Percentiles rank a stretch among this genome's conserved stretches.
Conservation (phyloP, 192 early-diverging fungal species). For the Kappamyces sp. region DNA sequence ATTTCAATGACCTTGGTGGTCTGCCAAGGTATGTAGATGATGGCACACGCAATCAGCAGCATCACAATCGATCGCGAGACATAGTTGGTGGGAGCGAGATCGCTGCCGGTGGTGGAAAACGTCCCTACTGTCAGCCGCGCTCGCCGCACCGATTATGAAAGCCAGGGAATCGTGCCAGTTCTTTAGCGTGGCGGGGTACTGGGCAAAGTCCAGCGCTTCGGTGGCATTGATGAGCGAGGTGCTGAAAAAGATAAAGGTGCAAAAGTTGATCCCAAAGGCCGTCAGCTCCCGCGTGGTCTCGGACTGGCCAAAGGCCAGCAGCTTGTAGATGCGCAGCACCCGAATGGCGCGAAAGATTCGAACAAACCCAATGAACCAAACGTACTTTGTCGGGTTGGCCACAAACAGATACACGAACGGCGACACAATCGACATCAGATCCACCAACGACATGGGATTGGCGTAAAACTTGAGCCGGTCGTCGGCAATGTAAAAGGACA, state of each 20-base stretch:
- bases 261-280: conserved; percentile 37
- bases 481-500: conserved; percentile 48
- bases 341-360: conserved; percentile 44
- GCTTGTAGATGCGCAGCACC: conserved; percentile 43
- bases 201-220: conserved; percentile 30
- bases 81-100: conserved; percentile 40
- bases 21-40: conserved; percentile 47
- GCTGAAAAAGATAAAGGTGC: conserved; percentile 49
- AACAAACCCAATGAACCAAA: conserved; percentile 52
- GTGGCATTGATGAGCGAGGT: conserved; percentile 49
- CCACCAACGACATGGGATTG: conserved; percentile 37
- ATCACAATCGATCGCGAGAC: conserved; percentile 46
- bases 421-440: conserved; percentile 47
- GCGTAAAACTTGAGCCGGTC: conserved; percentile 47
- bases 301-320: conserved; percentile 44
- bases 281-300: conserved; percentile 47
- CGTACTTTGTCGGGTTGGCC: conserved; percentile 26
- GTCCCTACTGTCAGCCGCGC: too few relatives aligned
- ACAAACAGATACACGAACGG: conserved; percentile 50
- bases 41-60: conserved; percentile 43
- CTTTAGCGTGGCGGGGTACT: conserved; percentile 17
- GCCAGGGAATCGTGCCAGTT: conserved; percentile 52
- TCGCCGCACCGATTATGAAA: conserved; percentile 51
- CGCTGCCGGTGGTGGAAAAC: conserved; percentile 50
- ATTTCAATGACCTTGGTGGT: conserved; percentile 46